phyloP scores from a whole-genome alignment of 148 eudicot species.

The Fallopia convolvulus region DNA sequence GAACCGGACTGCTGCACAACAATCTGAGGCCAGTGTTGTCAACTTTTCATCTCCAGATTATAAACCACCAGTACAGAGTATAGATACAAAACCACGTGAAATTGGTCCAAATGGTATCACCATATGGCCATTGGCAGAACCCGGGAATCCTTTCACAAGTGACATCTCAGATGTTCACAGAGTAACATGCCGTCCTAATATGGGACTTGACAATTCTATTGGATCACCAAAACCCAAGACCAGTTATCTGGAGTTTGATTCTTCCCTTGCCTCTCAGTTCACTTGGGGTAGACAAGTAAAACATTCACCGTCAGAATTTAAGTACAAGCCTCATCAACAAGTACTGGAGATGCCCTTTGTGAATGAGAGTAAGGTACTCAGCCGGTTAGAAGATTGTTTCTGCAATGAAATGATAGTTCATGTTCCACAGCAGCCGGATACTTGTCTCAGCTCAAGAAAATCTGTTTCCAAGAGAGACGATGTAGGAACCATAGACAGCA shows the following conservation, averaged over 20 bases:
- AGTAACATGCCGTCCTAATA: conserved; percentile 26
- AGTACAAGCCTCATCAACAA: conserved; percentile 10
- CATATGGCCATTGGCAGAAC: conserved; percentile 34
- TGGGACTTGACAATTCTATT: conserved; percentile 24
- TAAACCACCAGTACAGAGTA: conserved; percentile 22
- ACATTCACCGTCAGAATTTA: background rate
- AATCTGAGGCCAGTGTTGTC: conserved; percentile 26
- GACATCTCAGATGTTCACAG: conserved; percentile 32
- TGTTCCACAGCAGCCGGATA: conserved; percentile 17
- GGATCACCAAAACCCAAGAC: conserved; percentile 26
- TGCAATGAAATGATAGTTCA: conserved; percentile 21
- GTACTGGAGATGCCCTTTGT: conserved; percentile 34
- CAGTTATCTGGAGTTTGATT: conserved; percentile 25
- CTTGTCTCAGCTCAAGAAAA: conserved; percentile 22
- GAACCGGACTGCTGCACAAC: conserved; percentile 27
- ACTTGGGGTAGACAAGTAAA: conserved; percentile 34
- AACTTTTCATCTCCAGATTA: conserved; percentile 22
- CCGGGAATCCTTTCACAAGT: conserved; percentile 22
- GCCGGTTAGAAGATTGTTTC: conserved; percentile 25
- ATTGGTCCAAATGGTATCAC: conserved; percentile 25
- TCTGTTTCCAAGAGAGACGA: conserved; percentile 27
- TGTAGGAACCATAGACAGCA: conserved; percentile 19
- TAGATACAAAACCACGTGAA: conserved; percentile 30
- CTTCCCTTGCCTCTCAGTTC: conserved; percentile 21
- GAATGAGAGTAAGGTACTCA: conserved; percentile 28